Evolutionary conservation across 2,329 filamentous ascomycete genomes (phyloP), one percentile per base, ranked within the genome.

Genomic region (Fusarium newnesense): DNA sequence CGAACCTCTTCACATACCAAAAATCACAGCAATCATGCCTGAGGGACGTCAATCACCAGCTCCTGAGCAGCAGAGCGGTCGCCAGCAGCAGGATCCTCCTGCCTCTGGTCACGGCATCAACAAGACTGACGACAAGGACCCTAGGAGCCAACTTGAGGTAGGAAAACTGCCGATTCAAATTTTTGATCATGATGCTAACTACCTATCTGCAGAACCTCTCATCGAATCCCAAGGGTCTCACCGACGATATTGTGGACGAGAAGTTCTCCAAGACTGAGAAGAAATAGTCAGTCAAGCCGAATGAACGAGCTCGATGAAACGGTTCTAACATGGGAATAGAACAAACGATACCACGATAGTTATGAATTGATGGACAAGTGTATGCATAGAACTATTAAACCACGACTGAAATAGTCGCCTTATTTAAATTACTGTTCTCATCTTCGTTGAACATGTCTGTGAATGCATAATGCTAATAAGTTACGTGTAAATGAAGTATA

Each of bases 41-140:
- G 83, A 88, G 83, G 93, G 93, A 81, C 91, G 91, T 79, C 89
- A 97, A 84, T 97, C 94, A 37, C 95, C 94, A 70, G 85, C 91
- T 59, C 93, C 93, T 34, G 90, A 93, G 84, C 80, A 81, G 75
- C 93, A 94, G 83, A 84, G 86, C 42, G 91, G 89, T 67, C 83
- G 85, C 62, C 94, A 96, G 84, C 83, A 89, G 66, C 84, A 89
- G 72, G 89, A 88, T 12, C 79, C 87, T 18, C 86, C 90, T 5
- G 88, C 82, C n/a, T 83, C 85, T 2, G 89, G 90, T 64, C 86
- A 90, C 75, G 88, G 88, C 53, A 85, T 88, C 76, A 84, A 90
- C 72, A 84, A 90, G 37, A 39, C 54, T 49, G 84, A 86, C 16
- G 78, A 84, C 24, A 79, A 87, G 72, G 83, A 89, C 44, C 76